Evolutionary conservation across 148 eudicot species (phyloP).

Genomic region (Linanthus parryae): DNA sequence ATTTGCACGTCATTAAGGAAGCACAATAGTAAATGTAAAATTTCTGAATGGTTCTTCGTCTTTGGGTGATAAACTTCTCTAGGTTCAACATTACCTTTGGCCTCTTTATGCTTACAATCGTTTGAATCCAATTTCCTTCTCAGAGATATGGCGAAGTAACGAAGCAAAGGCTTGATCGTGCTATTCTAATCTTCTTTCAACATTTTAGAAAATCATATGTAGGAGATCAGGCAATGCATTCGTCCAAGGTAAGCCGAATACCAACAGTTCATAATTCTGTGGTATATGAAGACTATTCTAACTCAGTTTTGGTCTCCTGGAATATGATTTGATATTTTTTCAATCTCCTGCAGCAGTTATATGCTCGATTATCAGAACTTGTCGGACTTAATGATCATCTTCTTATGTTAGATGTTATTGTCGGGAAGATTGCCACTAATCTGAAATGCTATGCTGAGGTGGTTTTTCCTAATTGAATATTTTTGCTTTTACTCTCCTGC

Average conservation of each 20-base stretch:
- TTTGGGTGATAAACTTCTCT: too few relatives aligned
- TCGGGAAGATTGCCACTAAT: constrained; percentile 85
- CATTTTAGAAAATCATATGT: constrained; percentile 68
- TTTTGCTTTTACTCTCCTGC: too few relatives aligned
- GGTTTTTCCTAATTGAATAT: not conserved
- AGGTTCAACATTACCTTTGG: too few relatives aligned
- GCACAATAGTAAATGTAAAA: too few relatives aligned
- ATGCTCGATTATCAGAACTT: constrained; percentile 81
- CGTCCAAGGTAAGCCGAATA: constrained; percentile 94
- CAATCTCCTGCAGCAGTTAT: constrained; percentile 70
- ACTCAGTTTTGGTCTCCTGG: not conserved
- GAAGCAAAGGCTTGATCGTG: constrained; percentile 90
- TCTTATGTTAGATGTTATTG: constrained; percentile 64
- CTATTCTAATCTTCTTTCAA: constrained; percentile 71
- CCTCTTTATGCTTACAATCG: not conserved
- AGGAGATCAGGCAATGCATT: constrained; percentile 79
- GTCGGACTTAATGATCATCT: constrained; percentile 87
- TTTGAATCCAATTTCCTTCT: constrained; percentile 13
- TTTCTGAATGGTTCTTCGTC: too few relatives aligned
- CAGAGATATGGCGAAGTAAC: constrained; percentile 87
- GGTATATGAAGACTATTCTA: not conserved
- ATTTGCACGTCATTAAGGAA: too few relatives aligned
- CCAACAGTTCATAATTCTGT: constrained; percentile 8
- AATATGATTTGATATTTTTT: constrained; percentile 3
- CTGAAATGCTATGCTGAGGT: constrained; percentile 84